Evolutionary conservation across 768 basidiomycete species (phyloP).

Genomic region (Trametes maxima): DNA sequence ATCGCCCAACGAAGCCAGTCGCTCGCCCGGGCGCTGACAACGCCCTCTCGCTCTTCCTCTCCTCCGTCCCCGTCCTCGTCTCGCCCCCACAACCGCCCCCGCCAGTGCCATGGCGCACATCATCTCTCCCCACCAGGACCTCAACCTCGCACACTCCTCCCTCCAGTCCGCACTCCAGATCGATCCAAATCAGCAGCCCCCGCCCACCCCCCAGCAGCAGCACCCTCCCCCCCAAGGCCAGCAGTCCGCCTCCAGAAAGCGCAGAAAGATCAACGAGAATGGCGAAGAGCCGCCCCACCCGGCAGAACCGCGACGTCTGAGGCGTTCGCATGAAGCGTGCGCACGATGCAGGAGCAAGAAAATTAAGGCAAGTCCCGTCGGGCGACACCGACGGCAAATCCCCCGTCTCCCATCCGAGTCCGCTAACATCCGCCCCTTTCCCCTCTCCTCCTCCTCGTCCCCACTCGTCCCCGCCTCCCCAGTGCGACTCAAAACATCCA

Average conservation of each 20-base stretch:
- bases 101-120: conserved; percentile 45
- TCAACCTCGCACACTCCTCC: conserved; percentile 47
- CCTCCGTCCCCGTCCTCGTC: conserved; percentile 13
- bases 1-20: conserved; percentile 3
- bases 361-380: conserved; percentile 73
- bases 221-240: conserved; percentile 36
- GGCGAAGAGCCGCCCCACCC: conserved; percentile 57
- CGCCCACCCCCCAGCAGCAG: conserved; percentile 43
- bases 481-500: conserved; percentile 93
- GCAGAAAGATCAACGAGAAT: conserved; percentile 61
- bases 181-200: conserved; percentile 61
- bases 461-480: conserved; percentile 23
- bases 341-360: conserved; percentile 94
- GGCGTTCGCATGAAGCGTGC: conserved; percentile 91
- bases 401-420: conserved; percentile 51
- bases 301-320: conserved; percentile 76
- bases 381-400: conserved; percentile 81
- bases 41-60: conserved; percentile 9
- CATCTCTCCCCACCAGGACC: conserved; percentile 48
- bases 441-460: conserved; percentile 27
- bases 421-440: conserved; percentile 26
- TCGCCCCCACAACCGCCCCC: conserved; percentile 12
- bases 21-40: conserved; percentile 17
- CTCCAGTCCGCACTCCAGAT: conserved; percentile 69
- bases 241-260: conserved; percentile 39